These are phyloP conservation scores for Steccherinum ochraceum DNA, from an alignment of 768 basidiomycete species.

Conservation along the genomic window DNA sequence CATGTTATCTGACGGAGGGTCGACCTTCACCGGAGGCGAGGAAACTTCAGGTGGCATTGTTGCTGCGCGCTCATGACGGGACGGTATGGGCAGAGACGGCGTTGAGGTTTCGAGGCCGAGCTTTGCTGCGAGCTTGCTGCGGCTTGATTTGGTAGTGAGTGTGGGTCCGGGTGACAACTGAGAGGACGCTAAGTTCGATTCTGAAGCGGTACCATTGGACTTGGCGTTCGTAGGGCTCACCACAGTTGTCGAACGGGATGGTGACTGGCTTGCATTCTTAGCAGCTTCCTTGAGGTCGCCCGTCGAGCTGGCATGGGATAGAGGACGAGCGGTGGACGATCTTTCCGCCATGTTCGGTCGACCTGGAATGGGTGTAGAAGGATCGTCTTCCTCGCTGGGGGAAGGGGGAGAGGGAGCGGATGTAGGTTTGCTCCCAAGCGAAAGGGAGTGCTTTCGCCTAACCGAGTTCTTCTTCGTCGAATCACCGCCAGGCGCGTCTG, in stretches of 20 bases:
- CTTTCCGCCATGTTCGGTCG: slow-evolving; percentile 16
- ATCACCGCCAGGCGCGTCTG: not conserved
- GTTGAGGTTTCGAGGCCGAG: slow-evolving; percentile 5
- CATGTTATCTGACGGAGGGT: not conserved
- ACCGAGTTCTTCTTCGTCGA: slow-evolving; percentile 1
- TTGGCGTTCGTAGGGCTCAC: not conserved
- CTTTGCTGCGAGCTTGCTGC: slow-evolving; percentile 9
- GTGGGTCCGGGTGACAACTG: too few relatives aligned
- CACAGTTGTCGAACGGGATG: slow-evolving; percentile 16
- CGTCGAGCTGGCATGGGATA: slow-evolving; percentile 12
- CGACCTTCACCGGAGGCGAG: slow-evolving; percentile 2
- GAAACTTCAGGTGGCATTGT: slow-evolving; percentile 4
- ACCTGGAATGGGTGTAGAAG: slow-evolving; percentile 17
- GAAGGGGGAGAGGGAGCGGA: slow-evolving; percentile 4
- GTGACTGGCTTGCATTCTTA: slow-evolving; percentile 7
- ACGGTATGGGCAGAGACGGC: not conserved
- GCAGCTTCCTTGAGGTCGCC: slow-evolving; percentile 15
- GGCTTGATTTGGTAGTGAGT: slow-evolving; percentile 9
- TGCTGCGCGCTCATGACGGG: slow-evolving; percentile 8
- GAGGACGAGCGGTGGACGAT: slow-evolving; percentile 7
- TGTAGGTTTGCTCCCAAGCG: slow-evolving; percentile 4
- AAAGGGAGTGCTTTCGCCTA: slow-evolving; percentile 8
- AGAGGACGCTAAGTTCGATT: too few relatives aligned
- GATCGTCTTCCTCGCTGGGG: slow-evolving; percentile 14
- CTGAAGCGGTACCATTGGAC: slow-evolving; percentile 4